phyloP scores from a whole-genome alignment of 1,139 yeast genomes.

The Casaregolazyma suthepensis region DNA sequence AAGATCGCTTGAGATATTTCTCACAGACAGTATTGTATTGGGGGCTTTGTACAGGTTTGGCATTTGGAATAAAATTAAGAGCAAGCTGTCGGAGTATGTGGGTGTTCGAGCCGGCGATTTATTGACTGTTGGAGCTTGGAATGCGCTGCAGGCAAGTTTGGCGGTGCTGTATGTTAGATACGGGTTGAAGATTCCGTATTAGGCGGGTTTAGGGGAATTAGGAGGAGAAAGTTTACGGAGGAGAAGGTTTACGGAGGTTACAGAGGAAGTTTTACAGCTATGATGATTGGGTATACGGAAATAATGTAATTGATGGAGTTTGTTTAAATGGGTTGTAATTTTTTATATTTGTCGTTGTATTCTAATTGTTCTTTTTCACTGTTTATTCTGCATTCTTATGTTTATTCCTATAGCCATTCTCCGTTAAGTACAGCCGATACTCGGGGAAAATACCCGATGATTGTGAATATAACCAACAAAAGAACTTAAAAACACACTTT shows the following conservation, averaged over 20 bases:
- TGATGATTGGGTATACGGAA: no score
- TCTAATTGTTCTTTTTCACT: no score
- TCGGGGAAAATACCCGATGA: background rate
- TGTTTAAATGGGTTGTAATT: no score
- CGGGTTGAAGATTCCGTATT: constrained; percentile 13
- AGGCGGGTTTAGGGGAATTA: background rate
- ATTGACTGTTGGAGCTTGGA: constrained; percentile 15
- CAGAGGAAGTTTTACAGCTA: no score
- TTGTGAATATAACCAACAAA: background rate
- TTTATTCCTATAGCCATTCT: background rate
- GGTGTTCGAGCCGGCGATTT: constrained; percentile 22
- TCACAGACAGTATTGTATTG: constrained; percentile 23
- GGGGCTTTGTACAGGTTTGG: constrained; percentile 13
- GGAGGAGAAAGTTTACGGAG: no score
- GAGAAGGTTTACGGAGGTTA: no score
- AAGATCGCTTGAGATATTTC: constrained; percentile 29
- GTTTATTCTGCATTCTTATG: no score
- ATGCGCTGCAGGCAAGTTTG: constrained; percentile 20
- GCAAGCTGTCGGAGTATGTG: constrained; percentile 13
- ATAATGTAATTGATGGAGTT: background rate
- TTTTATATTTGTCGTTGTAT: no score
- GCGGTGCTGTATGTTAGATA: constrained; percentile 20
- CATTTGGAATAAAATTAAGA: constrained; percentile 14
- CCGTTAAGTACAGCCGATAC: background rate
- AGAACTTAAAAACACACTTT: background rate